These are phyloP conservation scores for Purpureocillium lavendulum DNA, from an alignment of 2,329 filamentous ascomycete species.

Conservation along the genomic window DNA sequence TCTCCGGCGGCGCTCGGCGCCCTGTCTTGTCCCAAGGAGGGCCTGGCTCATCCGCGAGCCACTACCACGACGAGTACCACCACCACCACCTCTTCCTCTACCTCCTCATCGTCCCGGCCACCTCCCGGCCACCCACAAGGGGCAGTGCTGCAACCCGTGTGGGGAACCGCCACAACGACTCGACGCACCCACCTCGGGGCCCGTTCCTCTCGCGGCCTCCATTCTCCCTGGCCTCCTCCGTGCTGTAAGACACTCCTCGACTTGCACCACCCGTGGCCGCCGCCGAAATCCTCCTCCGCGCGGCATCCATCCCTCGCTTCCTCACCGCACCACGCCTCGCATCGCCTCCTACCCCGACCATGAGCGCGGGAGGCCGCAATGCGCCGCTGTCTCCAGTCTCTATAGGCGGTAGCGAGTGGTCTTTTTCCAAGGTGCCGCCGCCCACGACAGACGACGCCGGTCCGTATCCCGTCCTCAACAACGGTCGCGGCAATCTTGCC, in stretches of 20 bases:
- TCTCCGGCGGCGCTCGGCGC: too few species aligned
- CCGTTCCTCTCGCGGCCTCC: too few species aligned
- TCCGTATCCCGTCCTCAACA: neutral
- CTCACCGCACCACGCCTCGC: constrained; percentile 1
- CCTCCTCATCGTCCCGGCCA: too few species aligned
- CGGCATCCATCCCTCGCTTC: constrained; percentile 11
- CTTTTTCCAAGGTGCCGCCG: constrained; percentile 58
- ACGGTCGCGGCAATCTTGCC: constrained; percentile 50
- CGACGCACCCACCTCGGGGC: too few species aligned
- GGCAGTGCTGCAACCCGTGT: too few species aligned
- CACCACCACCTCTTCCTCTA: too few species aligned
- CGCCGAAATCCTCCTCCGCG: constrained; percentile 13
- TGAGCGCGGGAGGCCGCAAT: constrained; percentile 59
- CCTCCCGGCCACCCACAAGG: too few species aligned
- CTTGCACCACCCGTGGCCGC: neutral
- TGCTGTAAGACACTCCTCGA: constrained; percentile 1
- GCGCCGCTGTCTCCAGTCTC: constrained; percentile 76
- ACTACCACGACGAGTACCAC: too few species aligned
- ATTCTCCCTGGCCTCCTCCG: too few species aligned
- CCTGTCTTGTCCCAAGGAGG: too few species aligned
- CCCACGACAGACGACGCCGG: constrained; percentile 27
- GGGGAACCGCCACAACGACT: too few species aligned
- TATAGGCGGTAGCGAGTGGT: constrained; percentile 78
- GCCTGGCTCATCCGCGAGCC: too few species aligned
- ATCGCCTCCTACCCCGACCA: constrained; percentile 31